phyloP scores from a whole-genome alignment of 768 basidiomycete species.

The Floccularia luteovirens region DNA sequence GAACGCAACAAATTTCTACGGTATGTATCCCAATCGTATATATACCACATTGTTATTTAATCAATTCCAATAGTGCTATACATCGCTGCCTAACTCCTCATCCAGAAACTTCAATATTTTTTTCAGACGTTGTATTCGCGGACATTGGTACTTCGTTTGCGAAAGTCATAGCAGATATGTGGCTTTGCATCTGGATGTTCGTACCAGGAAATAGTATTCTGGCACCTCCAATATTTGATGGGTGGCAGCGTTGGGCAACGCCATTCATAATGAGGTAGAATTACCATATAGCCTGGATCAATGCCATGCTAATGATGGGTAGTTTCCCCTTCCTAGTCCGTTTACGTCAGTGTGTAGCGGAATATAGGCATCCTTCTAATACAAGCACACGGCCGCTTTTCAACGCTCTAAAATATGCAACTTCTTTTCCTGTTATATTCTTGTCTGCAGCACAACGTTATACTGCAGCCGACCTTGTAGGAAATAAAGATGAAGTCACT shows the following conservation, averaged over 20 bases:
- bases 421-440: slow-evolving; percentile 93
- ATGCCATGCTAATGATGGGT: slow-evolving; percentile 4
- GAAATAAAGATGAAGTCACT: slow-evolving; percentile 35
- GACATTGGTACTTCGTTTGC: slow-evolving; percentile 97
- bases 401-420: slow-evolving; percentile 95
- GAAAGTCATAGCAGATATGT: slow-evolving; percentile 92
- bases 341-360: slow-evolving; percentile 89
- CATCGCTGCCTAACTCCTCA: slow-evolving; percentile 70
- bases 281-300: neutral
- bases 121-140: slow-evolving; percentile 89
- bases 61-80: slow-evolving; percentile 43
- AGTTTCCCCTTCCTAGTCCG: slow-evolving; percentile 87
- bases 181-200: slow-evolving; percentile 85
- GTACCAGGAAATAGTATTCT: slow-evolving; percentile 75
- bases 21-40: slow-evolving; percentile 39
- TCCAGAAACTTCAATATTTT: slow-evolving; percentile 57
- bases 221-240: slow-evolving; percentile 50
- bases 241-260: slow-evolving; percentile 66
- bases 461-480: slow-evolving; percentile 52
- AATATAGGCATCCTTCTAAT: slow-evolving; percentile 61
- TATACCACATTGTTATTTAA: slow-evolving; percentile 3
- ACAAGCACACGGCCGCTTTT: slow-evolving; percentile 66
- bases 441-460: slow-evolving; percentile 86
- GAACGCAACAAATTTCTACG: slow-evolving; percentile 74
- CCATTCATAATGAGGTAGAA: slow-evolving; percentile 81